Conservation (phyloP, 129 eudicot species). For the Dittrichia graveolens region DNA sequence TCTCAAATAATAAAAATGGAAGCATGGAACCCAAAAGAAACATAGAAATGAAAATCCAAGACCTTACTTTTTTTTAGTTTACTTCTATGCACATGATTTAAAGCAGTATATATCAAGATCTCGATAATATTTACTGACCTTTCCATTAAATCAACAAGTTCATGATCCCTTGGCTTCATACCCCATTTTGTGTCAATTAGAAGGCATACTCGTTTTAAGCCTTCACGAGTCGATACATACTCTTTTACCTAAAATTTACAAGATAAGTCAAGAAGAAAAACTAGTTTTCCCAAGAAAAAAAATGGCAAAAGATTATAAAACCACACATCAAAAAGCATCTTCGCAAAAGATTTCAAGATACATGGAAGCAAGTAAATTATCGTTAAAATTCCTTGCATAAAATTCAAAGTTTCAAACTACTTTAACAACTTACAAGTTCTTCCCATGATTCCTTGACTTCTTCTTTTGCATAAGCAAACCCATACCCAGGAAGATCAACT, state of each 20-base stretch:
- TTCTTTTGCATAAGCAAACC: conserved; percentile 97
- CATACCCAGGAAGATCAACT: conserved; percentile 95
- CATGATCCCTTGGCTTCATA: conserved; percentile 87
- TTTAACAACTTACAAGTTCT: conserved; percentile 71
- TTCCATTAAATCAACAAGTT: conserved; percentile 90
- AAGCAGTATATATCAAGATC: background rate
- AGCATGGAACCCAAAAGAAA: background rate
- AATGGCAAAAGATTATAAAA: background rate
- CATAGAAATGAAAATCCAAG: background rate
- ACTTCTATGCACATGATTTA: too few relatives aligned
- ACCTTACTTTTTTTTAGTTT: background rate
- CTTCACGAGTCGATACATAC: conserved; percentile 84
- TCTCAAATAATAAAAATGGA: background rate
- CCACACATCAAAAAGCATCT: conserved; percentile 5
- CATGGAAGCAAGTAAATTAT: background rate
- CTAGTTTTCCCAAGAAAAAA: background rate
- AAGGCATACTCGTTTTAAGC: conserved; percentile 85
- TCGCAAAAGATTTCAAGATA: background rate
- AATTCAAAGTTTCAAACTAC: background rate
- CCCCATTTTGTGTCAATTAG: conserved; percentile 98
- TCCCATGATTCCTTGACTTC: conserved; percentile 98
- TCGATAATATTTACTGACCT: conserved; percentile 37
- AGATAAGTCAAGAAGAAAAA: background rate
- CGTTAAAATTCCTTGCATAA: background rate
- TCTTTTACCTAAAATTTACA: conserved; percentile 74